phyloP scores from a whole-genome alignment of 352 stramenopile genomes.

The Phytophthora citrophthora region DNA sequence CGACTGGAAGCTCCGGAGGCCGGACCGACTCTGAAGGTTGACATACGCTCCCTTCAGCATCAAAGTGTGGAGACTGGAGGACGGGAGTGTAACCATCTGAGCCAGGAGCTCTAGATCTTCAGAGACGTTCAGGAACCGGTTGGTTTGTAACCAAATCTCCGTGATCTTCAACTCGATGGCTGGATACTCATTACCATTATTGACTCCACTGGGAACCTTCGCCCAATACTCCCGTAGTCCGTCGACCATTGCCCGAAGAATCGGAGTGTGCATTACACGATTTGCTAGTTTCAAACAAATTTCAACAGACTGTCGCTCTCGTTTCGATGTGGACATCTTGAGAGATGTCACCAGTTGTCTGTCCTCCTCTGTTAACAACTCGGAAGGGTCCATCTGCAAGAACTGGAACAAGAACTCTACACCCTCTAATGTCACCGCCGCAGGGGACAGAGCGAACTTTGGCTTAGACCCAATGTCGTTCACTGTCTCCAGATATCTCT shows the following conservation, averaged over 20 bases:
- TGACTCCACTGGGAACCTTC: neutral
- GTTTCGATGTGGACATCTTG: neutral
- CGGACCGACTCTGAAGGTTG: constrained; percentile 21
- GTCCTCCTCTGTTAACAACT: constrained; percentile 11
- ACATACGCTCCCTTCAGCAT: constrained; percentile 24
- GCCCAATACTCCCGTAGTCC: constrained; percentile 1
- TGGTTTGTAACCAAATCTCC: constrained; percentile 28
- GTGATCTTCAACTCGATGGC: constrained; percentile 25
- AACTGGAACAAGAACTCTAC: constrained; percentile 27
- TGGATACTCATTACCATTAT: neutral
- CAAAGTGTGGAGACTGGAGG: constrained; percentile 24
- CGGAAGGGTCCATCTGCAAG: constrained; percentile 17
- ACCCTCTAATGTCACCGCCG: constrained; percentile 21
- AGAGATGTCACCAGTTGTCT: constrained; percentile 13
- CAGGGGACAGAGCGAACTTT: constrained; percentile 19
- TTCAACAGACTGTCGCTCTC: constrained; percentile 12
- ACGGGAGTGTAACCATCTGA: constrained; percentile 24
- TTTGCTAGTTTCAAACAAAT: constrained; percentile 19
- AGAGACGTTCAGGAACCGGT: constrained; percentile 20
- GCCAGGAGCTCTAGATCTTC: constrained; percentile 23
- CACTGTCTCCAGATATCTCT: constrained; percentile 22
- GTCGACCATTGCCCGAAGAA: constrained; percentile 22
- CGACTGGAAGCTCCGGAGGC: constrained; percentile 19
- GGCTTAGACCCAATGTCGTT: neutral
- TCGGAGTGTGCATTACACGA: constrained; percentile 21